Conservation (phyloP, 108 stramenopile species). For the Epithemia pelagica region DNA sequence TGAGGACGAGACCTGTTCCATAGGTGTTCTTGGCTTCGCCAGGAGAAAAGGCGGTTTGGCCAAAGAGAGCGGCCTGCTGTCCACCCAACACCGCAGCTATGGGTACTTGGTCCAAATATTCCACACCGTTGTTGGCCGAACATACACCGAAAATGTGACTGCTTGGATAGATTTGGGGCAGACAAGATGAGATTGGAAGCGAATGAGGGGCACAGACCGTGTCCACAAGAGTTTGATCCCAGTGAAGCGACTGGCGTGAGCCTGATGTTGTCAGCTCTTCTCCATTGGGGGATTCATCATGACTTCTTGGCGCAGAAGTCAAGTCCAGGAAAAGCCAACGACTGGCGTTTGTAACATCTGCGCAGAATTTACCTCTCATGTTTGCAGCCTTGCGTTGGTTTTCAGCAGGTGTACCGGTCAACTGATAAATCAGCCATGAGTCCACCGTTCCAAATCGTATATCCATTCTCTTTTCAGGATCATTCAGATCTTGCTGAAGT, state of each 20-base stretch:
- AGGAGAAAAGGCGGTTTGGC: constrained; percentile 85
- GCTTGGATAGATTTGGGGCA: constrained; percentile 65
- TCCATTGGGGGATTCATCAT: no score
- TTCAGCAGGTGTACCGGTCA: constrained; percentile 48
- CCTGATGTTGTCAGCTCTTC: no score
- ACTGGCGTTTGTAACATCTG: constrained; percentile 94
- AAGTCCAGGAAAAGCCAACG: constrained; percentile 94
- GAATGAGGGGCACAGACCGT: constrained; percentile 47
- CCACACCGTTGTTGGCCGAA: constrained; percentile 20
- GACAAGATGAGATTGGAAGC: constrained; percentile 35
- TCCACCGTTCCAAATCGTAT: constrained; percentile 96
- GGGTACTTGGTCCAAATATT: constrained; percentile 60
- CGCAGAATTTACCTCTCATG: constrained; percentile 67
- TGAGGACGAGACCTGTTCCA: constrained; percentile 95
- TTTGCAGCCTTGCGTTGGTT: constrained; percentile 47
- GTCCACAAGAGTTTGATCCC: constrained; percentile 76
- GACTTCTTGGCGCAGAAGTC: no score
- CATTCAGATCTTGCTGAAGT: constrained; percentile 43
- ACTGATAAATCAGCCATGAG: constrained; percentile 88
- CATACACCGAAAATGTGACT: constrained; percentile 46
- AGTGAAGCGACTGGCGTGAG: constrained; percentile 56
- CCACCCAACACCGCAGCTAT: constrained; percentile 88
- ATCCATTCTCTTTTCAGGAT: constrained; percentile 29
- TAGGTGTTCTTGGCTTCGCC: constrained; percentile 96
- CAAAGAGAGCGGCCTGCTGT: constrained; percentile 96